Base-by-base conservation (phyloP, 257 asterid species). In the Buddleja alternifolia region DNA sequence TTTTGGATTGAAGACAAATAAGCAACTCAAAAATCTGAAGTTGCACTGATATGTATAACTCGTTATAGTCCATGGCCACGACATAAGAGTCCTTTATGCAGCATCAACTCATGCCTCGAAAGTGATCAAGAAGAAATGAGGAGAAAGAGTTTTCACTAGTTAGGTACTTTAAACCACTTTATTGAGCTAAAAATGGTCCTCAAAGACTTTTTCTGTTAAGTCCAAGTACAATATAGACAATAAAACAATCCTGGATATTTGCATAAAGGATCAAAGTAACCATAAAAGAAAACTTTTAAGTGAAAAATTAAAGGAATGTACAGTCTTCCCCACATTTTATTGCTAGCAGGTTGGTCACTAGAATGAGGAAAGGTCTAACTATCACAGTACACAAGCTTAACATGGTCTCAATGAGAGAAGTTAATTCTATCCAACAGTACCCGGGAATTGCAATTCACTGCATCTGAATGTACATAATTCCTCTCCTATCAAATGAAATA, bases 11-110 rank as follows among this genome's bases (percentile, higher is more conserved):
- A 12, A 24, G 59, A 67, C 3, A 45, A 50, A 55, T 5, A 39
- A 32, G 60, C 63, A 59, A 52, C 45, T 67, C 44, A 70, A 23
- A 67, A 53, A 21, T 48, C 39, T 19, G 39, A 69, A 29, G 34
- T 23, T 59, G 42, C 64, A 59, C 15, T 1, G 46, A 11, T 20
- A 60, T 60, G 32, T 46, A 29, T n/a, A n/a, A n/a, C 17, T 20
- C 51, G 45, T 47, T 15, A 51, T 53, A 48, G 14, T 61, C 16
- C 29, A 60, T 59, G 20, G 59, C 60, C 51, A 20, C 29, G 4
- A 71, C 50, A 62, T 14, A 42, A 42, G 34, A 20, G 12, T 15
- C 7, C 19, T 40, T 17, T 59, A 15, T 59, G 41, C 41, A 55
- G 61, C 20, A 0, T 12, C 34, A 55, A 3, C 61, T 25, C 61